phyloP scores from a whole-genome alignment of 176 grass and related monocot genomes.

The Avena sativa region DNA sequence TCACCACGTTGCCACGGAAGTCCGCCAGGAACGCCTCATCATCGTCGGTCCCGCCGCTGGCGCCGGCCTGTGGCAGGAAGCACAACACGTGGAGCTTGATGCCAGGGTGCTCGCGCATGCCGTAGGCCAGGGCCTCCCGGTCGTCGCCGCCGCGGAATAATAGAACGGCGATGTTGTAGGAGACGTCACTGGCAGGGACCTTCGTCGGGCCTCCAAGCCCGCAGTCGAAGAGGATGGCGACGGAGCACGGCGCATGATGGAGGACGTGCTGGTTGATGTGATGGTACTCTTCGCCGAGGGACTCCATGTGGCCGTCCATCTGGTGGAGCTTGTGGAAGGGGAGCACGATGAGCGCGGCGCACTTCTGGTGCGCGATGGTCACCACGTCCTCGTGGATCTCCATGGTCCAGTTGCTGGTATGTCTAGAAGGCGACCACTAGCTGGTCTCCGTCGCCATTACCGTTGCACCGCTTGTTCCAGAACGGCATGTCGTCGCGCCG shows the following conservation, averaged over 20 bases:
- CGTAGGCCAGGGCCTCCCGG: conserved; percentile 72
- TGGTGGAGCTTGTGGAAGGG: conserved; percentile 70
- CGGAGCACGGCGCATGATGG: conserved; percentile 54
- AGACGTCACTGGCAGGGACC: conserved; percentile 55
- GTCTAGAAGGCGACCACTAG: conserved; percentile 69
- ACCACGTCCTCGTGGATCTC: conserved; percentile 67
- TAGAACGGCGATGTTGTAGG: conserved; percentile 48
- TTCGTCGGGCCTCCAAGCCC: conserved; percentile 55
- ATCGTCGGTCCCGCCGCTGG: background rate
- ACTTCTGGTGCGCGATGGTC: conserved; percentile 59
- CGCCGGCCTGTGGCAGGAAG: background rate
- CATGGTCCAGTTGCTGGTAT: conserved; percentile 59
- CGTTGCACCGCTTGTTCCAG: conserved; percentile 49
- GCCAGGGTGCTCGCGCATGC: conserved; percentile 61
- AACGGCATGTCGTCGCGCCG: conserved; percentile 67
- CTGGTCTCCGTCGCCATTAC: conserved; percentile 33
- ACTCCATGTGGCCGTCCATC: conserved; percentile 62
- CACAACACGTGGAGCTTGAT: conserved; percentile 48
- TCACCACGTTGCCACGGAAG: conserved; percentile 33
- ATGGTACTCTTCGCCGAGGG: conserved; percentile 56
- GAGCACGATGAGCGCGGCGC: conserved; percentile 59
- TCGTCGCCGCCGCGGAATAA: conserved; percentile 85
- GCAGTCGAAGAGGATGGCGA: conserved; percentile 60
- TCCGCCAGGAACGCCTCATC: conserved; percentile 39
- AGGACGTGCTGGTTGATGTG: conserved; percentile 61